phyloP scores from a whole-genome alignment of 208 protist species.

The Phytomonas sp. region DNA sequence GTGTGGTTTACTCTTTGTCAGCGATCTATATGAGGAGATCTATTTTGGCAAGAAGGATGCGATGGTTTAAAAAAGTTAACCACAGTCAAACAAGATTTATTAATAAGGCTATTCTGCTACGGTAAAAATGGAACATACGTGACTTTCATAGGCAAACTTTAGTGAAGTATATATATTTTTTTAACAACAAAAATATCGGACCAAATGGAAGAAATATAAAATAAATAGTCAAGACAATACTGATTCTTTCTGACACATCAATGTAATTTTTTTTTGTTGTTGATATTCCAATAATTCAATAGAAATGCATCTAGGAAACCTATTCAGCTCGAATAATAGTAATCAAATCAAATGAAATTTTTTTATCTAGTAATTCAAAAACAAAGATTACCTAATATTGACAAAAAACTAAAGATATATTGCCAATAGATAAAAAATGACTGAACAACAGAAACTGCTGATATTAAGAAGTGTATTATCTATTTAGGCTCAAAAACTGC shows the following conservation, averaged over 20 bases:
- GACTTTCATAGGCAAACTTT: conserved; percentile 23
- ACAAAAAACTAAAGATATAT: conserved; percentile 15
- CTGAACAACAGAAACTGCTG: conserved; percentile 2
- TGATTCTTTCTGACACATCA: neutral
- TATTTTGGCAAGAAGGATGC: conserved; percentile 56
- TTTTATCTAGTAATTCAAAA: conserved; percentile 6
- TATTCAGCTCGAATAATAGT: conserved; percentile 9
- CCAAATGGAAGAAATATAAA: conserved; percentile 13
- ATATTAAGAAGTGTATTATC: conserved; percentile 8
- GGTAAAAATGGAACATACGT: conserved; percentile 21
- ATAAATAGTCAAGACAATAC: conserved; percentile 14
- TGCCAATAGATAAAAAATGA: conserved; percentile 10
- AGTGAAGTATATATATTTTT: neutral
- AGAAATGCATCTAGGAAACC: conserved; percentile 11
- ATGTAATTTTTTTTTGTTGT: conserved; percentile 10
- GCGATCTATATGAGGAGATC: conserved; percentile 44
- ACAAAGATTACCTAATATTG: conserved; percentile 10
- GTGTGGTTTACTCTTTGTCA: conserved; percentile 39
- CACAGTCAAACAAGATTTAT: conserved; percentile 45
- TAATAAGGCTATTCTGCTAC: conserved; percentile 32
- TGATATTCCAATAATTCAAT: conserved; percentile 12
- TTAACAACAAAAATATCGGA: conserved; percentile 10
- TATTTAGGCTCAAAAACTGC: neutral
- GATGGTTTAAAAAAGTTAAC: conserved; percentile 73
- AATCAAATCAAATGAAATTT: conserved; percentile 3